These are phyloP conservation scores for Glycine tomentella DNA, from an alignment of 306 rosid species.

Conservation along the genomic window DNA sequence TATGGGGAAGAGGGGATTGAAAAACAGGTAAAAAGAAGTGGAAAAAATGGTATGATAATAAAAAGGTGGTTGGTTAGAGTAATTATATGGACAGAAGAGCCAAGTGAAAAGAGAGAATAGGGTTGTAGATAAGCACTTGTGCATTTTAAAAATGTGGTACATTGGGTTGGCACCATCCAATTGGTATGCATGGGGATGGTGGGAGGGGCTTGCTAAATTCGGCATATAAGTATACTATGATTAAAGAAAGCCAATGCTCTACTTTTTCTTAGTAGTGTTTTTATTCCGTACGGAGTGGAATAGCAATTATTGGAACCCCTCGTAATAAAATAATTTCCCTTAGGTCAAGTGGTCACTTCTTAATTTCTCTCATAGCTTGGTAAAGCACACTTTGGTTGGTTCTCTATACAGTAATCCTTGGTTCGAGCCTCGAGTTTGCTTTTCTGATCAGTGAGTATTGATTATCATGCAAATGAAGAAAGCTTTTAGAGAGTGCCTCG, in stretches of 20 bases:
- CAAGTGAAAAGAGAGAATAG: constrained; percentile 44
- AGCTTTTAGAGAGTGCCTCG: too few relatives aligned
- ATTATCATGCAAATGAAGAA: too few relatives aligned
- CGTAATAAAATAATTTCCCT: too few relatives aligned
- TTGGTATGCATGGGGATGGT: constrained; percentile 37
- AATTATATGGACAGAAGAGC: constrained; percentile 34
- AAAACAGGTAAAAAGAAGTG: constrained; percentile 36
- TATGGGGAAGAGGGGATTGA: neutral
- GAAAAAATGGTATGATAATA: constrained; percentile 36
- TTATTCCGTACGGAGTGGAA: too few relatives aligned
- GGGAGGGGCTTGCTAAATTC: constrained; percentile 26
- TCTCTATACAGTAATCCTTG: neutral
- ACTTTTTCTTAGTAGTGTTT: constrained; percentile 5
- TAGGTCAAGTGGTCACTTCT: too few relatives aligned
- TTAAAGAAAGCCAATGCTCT: constrained; percentile 23
- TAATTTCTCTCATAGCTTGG: too few relatives aligned
- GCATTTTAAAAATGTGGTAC: constrained; percentile 33
- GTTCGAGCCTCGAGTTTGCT: constrained; percentile 13
- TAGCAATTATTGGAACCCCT: too few relatives aligned
- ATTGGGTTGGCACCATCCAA: constrained; percentile 51
- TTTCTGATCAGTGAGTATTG: too few relatives aligned
- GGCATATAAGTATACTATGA: constrained; percentile 14
- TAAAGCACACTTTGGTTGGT: too few relatives aligned
- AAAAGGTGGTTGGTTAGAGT: constrained; percentile 47
- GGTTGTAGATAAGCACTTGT: constrained; percentile 45